Evolutionary conservation across 192 early-diverging fungal species (phyloP).

Genomic region (Coemansia sp.): DNA sequence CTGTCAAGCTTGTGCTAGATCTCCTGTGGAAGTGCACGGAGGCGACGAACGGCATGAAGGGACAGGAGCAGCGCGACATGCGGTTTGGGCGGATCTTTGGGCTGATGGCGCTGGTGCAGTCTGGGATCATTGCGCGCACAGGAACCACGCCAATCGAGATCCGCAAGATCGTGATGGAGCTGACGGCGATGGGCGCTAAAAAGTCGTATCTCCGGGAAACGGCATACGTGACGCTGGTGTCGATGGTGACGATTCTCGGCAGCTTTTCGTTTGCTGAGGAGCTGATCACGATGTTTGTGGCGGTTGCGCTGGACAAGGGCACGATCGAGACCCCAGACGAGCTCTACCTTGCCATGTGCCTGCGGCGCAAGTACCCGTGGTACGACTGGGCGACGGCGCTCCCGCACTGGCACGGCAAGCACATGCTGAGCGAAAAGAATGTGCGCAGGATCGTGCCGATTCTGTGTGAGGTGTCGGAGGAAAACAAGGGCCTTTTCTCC

Average conservation of each 20-base stretch:
- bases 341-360: constrained; percentile 42
- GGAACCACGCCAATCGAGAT: constrained; percentile 71
- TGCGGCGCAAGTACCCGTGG: constrained; percentile 33
- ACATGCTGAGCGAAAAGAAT: constrained; percentile 40
- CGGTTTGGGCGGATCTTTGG: constrained; percentile 93
- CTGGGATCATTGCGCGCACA: constrained; percentile 68
- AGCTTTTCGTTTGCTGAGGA: constrained; percentile 19
- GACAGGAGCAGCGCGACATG: constrained; percentile 87
- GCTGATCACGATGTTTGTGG: constrained; percentile 44
- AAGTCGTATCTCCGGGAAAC: constrained; percentile 84
- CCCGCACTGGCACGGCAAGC: constrained; percentile 46
- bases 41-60: constrained; percentile 64
- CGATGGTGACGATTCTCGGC: constrained; percentile 44
- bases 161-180: constrained; percentile 63
- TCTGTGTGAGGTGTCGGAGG: constrained; percentile 45
- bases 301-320: constrained; percentile 47
- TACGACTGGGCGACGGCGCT: constrained; percentile 49
- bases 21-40: constrained; percentile 66
- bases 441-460: constrained; percentile 24
- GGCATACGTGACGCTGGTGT: constrained; percentile 67
- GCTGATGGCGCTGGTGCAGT: constrained; percentile 74
- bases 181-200: constrained; percentile 66
- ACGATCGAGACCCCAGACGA: constrained; percentile 51
- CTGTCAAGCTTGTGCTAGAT: constrained; percentile 66
- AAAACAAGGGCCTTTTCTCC: constrained; percentile 43